Conservation (phyloP, 176 grass and related monocot species). For the Tuctoria greenei region DNA sequence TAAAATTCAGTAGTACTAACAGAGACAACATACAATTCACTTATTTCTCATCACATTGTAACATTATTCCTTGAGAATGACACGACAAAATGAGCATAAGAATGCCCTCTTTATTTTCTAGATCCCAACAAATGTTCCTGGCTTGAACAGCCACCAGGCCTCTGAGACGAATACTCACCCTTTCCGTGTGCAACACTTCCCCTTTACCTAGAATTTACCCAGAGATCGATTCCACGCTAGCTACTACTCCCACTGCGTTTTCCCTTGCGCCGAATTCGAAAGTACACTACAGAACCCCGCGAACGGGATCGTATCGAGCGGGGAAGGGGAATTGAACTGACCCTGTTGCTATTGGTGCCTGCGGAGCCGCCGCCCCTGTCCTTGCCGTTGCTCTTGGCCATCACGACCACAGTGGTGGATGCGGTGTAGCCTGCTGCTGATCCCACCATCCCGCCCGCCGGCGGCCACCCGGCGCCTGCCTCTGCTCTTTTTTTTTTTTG, state of each 20-base stretch:
- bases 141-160: neutral
- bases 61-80: neutral
- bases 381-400: slow-evolving; percentile 43
- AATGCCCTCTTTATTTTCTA: neutral
- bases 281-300: no score
- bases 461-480: neutral
- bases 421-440: slow-evolving; percentile 41
- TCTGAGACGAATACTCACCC: neutral
- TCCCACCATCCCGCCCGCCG: slow-evolving; percentile 36
- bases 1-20: neutral
- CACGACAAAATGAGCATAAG: neutral
- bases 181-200: neutral
- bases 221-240: neutral
- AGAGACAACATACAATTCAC: neutral
- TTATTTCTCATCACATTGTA: neutral
- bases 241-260: neutral
- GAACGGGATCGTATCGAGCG: neutral
- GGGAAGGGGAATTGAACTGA: slow-evolving; percentile 5
- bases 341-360: slow-evolving; percentile 36
- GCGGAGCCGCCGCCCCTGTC: slow-evolving; percentile 35
- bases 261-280: neutral
- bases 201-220: neutral
- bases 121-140: neutral
- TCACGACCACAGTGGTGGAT: slow-evolving; percentile 46
- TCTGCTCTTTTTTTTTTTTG: no score